Percentiles rank a stretch among this genome's conserved stretches.
Conservation (phyloP, 352 stramenopile genomes). For the Blastocystis sp. region DNA sequence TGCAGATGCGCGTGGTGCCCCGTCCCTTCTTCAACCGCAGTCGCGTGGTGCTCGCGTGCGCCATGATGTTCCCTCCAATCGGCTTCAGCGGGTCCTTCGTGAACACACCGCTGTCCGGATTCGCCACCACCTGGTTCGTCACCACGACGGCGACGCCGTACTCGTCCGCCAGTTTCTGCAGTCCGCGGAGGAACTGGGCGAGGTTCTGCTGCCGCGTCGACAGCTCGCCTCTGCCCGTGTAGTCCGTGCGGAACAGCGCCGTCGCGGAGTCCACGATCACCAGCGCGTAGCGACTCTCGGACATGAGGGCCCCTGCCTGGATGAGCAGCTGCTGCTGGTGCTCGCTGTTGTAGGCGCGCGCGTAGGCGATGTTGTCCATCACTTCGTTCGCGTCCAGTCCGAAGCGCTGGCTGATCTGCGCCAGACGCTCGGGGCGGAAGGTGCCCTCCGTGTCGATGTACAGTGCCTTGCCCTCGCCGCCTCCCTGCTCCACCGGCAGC, state of each 20-base stretch:
- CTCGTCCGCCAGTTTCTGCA: constrained; percentile 93
- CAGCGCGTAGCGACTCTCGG: no score
- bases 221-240: constrained; percentile 92
- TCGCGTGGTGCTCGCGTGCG: constrained; percentile 81
- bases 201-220: constrained; percentile 84
- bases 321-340: no score
- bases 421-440: no score
- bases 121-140: constrained; percentile 71
- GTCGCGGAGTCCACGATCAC: constrained; percentile 79
- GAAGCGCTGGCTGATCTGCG: no score
- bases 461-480: constrained; percentile 84
- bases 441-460: no score
- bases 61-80: constrained; percentile 58
- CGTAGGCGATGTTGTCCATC: constrained; percentile 92
- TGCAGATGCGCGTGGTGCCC: constrained; percentile 96
- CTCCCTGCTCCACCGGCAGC: constrained; percentile 84
- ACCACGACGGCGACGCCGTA: constrained; percentile 93
- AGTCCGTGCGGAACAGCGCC: constrained; percentile 96
- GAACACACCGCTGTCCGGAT: constrained; percentile 85
- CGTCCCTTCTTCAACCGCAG: constrained; percentile 90
- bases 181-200: constrained; percentile 88
- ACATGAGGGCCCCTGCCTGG: no score
- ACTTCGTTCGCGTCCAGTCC: constrained; percentile 83
- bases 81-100: constrained; percentile 74
- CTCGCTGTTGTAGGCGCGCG: no score